A percentile compares a stretch with the other conserved stretches of the same genome.
phyloP scores from a whole-genome alignment of 371 early-diverging fungal species.

The Mortierella sp. region DNA sequence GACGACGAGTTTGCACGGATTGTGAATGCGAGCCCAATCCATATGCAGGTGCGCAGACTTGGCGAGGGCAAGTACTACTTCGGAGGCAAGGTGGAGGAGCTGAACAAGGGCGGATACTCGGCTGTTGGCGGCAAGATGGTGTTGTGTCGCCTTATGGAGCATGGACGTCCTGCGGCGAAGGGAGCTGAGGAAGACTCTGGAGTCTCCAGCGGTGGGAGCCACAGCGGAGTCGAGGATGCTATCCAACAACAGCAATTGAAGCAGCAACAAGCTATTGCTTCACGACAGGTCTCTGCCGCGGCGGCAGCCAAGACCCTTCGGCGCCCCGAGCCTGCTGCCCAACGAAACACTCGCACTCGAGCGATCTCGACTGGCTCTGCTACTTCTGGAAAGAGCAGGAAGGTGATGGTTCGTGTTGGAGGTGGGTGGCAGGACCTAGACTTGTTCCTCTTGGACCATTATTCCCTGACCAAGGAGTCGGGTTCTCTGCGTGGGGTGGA shows the following conservation, averaged over 20 bases:
- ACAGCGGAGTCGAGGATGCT: conserved; percentile 33
- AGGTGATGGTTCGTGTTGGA: conserved; percentile 72
- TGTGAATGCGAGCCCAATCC: conserved; percentile 66
- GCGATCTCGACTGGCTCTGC: conserved; percentile 18
- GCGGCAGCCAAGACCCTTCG: conserved; percentile 19
- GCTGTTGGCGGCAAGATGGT: conserved; percentile 47
- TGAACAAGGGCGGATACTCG: conserved; percentile 21
- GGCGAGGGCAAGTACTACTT: conserved; percentile 69
- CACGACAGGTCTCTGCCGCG: neutral
- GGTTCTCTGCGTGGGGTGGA: neutral
- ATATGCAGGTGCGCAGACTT: conserved; percentile 62
- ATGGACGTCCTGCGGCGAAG: conserved; percentile 24
- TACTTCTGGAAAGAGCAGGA: conserved; percentile 48
- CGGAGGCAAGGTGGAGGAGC: conserved; percentile 62
- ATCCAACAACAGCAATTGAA: conserved; percentile 11
- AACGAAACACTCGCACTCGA: conserved; percentile 23
- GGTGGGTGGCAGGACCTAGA: conserved; percentile 76
- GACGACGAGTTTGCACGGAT: conserved; percentile 72
- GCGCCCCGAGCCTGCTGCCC: conserved; percentile 34
- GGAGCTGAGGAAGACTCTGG: conserved; percentile 40
- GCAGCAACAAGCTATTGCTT: neutral
- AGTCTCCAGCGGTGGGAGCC: conserved; percentile 39
- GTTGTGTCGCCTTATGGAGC: conserved; percentile 53
- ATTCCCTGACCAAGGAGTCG: conserved; percentile 16
- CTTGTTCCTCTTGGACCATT: conserved; percentile 68